These are phyloP conservation scores for Endocarpon pusillum DNA, from an alignment of 495 filamentous ascomycete genomes.

Conservation along the genomic window DNA sequence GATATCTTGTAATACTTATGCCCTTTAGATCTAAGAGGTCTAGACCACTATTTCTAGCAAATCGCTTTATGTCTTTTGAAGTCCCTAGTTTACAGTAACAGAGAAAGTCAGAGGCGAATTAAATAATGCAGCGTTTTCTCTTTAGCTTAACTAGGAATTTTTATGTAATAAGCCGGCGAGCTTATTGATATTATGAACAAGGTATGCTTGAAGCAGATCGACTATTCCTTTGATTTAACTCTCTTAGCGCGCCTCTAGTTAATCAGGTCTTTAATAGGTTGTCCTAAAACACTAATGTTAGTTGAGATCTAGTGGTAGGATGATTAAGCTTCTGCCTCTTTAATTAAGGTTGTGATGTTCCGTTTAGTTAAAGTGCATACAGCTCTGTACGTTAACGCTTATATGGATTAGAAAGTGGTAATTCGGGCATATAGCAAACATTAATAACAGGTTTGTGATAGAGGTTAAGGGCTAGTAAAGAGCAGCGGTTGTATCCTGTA, in stretches of 20 bases:
- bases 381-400: too few relatives aligned
- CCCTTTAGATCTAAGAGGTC: slow-evolving; percentile 10
- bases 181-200: slow-evolving; percentile 5
- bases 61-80: slow-evolving; percentile 10
- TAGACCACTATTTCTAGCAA: slow-evolving; percentile 13
- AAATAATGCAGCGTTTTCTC: slow-evolving; percentile 8
- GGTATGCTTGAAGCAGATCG: slow-evolving; percentile 1
- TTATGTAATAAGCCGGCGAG: slow-evolving; percentile 9
- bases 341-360: too few relatives aligned
- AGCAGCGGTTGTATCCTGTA: too few relatives aligned
- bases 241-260: slow-evolving; percentile 13
- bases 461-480: too few relatives aligned
- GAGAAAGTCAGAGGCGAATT: slow-evolving; percentile 9
- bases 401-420: too few relatives aligned
- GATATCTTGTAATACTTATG: slow-evolving; percentile 5
- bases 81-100: slow-evolving; percentile 1
- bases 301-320: too few relatives aligned
- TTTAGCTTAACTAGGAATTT: slow-evolving; percentile 7
- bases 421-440: too few relatives aligned
- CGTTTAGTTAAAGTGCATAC: too few relatives aligned
- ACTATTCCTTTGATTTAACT: slow-evolving; percentile 14
- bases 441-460: too few relatives aligned
- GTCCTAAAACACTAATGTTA: slow-evolving; percentile 14
- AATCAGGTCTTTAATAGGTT: slow-evolving; percentile 16
- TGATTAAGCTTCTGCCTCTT: too few relatives aligned